These are phyloP conservation scores for Anacardium occidentale DNA, from an alignment of 345 rosid genomes.

Conservation along the genomic window DNA sequence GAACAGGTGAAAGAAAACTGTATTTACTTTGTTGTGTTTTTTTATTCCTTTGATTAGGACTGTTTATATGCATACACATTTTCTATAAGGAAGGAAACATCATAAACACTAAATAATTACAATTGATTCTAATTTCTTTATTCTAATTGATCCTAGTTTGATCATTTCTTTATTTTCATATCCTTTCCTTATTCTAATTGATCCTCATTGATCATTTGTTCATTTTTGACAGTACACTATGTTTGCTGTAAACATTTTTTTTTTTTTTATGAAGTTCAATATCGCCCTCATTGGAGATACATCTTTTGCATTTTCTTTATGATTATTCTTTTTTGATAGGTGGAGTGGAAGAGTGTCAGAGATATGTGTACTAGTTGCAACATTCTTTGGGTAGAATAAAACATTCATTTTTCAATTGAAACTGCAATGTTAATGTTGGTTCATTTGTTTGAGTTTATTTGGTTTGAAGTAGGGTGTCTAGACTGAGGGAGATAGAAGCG, in stretches of 20 bases:
- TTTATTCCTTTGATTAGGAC: no score
- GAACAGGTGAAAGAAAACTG: no score
- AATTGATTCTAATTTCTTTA: no score
- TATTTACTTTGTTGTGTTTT: no score
- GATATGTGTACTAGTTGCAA: neutral
- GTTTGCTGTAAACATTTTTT: neutral
- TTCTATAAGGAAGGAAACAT: no score
- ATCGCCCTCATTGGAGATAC: neutral
- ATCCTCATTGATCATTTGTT: no score
- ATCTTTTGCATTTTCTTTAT: neutral
- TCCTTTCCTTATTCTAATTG: no score
- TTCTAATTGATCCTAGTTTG: no score
- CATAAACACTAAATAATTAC: no score
- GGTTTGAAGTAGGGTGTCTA: neutral
- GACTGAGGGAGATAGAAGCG: neutral
- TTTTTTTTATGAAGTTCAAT: neutral
- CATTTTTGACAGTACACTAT: neutral
- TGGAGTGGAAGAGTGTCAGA: neutral
- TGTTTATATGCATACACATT: no score
- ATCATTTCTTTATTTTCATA: no score
- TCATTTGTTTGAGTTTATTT: neutral
- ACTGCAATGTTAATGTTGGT: neutral
- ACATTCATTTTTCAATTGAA: neutral
- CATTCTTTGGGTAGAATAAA: neutral
- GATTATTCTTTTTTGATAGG: neutral